phyloP scores from a whole-genome alignment of 345 rosid genomes.

The Pistacia atlantica region DNA sequence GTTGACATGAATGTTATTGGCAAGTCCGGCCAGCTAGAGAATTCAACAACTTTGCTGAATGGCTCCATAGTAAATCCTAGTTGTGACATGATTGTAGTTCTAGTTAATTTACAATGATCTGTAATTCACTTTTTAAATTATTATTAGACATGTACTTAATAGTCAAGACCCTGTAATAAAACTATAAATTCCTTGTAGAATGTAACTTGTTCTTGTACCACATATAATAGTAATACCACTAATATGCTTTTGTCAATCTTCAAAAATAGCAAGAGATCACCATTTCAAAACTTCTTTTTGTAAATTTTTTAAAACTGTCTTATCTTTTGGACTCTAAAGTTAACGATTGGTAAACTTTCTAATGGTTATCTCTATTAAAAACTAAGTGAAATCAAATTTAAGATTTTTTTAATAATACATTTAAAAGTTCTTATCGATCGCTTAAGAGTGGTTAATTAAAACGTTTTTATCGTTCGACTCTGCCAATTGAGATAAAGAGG shows the following conservation, averaged over 20 bases:
- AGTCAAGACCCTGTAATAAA: conserved; percentile 4
- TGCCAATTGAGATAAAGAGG: neutral
- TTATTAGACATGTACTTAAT: neutral
- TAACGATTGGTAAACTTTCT: too few species aligned
- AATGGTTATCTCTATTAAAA: too few species aligned
- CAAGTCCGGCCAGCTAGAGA: conserved; percentile 5
- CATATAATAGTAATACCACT: neutral
- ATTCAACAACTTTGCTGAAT: conserved; percentile 24
- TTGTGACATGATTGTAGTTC: neutral
- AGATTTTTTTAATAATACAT: too few species aligned
- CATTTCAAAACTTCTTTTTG: neutral
- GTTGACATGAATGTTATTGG: conserved; percentile 17
- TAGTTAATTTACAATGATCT: conserved; percentile 17
- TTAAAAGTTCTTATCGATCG: too few species aligned
- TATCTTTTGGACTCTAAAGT: too few species aligned
- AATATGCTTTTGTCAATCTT: too few species aligned
- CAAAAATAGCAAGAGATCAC: too few species aligned
- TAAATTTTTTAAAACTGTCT: too few species aligned
- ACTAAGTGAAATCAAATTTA: too few species aligned
- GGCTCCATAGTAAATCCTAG: neutral
- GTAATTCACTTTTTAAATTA: conserved; percentile 4
- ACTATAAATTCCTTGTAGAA: neutral
- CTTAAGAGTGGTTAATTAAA: too few species aligned
- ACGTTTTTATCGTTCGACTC: too few species aligned
- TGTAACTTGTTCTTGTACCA: neutral